These are phyloP conservation scores for Aureobasidium musti DNA, from an alignment of 2,329 filamentous ascomycete species.

Conservation along the genomic window DNA sequence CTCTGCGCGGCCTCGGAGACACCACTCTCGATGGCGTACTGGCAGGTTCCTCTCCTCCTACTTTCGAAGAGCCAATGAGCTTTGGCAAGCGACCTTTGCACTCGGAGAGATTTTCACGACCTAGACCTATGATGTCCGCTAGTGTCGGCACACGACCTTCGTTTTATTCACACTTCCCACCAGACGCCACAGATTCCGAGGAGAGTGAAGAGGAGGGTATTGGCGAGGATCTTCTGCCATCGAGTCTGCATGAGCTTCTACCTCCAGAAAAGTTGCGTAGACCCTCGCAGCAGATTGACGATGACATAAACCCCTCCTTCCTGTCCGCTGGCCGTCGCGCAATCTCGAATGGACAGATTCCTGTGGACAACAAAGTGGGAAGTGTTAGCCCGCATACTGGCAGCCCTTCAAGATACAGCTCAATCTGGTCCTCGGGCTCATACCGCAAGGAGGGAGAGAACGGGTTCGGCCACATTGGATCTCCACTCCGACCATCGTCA, in stretches of 20 bases:
- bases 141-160: slow-evolving; percentile 55
- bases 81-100: slow-evolving; percentile 66
- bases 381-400: slow-evolving; percentile 56
- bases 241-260: slow-evolving; percentile 63
- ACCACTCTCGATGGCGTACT: slow-evolving; percentile 43
- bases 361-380: slow-evolving; percentile 46
- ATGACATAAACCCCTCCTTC: slow-evolving; percentile 45
- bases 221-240: slow-evolving; percentile 87
- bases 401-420: slow-evolving; percentile 64
- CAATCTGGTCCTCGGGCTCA: slow-evolving; percentile 55
- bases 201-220: slow-evolving; percentile 72
- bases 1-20: slow-evolving; percentile 62
- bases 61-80: slow-evolving; percentile 66
- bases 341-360: slow-evolving; percentile 47
- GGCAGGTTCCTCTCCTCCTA: slow-evolving; percentile 59
- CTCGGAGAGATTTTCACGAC: slow-evolving; percentile 61
- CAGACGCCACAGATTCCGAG: slow-evolving; percentile 54
- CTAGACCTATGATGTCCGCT: slow-evolving; percentile 61
- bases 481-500: slow-evolving; percentile 56
- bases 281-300: slow-evolving; percentile 59
- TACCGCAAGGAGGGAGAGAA: slow-evolving; percentile 57
- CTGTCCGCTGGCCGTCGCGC: slow-evolving; percentile 43
- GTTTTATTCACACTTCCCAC: slow-evolving; percentile 34
- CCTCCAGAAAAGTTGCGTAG: slow-evolving; percentile 63
- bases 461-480: slow-evolving; percentile 60